A percentile compares a stretch with the other conserved stretches of the same genome.
These are phyloP conservation scores for Acmispon strigosus DNA, from an alignment of 306 rosid genomes.

Conservation along the genomic window DNA sequence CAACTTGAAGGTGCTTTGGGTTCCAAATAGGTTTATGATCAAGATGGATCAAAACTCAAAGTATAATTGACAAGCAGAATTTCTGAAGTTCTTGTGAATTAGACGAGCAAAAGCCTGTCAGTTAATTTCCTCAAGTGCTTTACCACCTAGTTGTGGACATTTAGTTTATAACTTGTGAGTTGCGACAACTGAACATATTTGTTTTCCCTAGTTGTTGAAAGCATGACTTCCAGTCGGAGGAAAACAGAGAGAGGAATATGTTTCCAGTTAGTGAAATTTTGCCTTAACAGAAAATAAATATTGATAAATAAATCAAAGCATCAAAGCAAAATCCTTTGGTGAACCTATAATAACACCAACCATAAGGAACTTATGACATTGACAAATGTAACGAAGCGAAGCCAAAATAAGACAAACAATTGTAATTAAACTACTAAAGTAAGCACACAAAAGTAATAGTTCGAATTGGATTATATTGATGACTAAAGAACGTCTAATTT, in stretches of 20 bases:
- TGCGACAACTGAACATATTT: background rate
- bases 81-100: background rate
- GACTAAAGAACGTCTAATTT: background rate
- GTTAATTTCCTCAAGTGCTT: background rate
- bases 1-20: background rate
- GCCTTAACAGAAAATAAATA: background rate
- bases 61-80: background rate
- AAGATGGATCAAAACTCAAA: background rate
- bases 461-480: background rate
- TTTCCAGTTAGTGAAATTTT: background rate
- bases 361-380: background rate
- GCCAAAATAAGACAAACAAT: background rate
- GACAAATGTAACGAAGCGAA: conserved; percentile 2
- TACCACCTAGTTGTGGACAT: too few relatives aligned
- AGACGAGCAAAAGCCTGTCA: background rate
- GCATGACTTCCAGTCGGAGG: background rate
- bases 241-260: background rate
- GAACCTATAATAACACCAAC: background rate
- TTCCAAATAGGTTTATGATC: background rate
- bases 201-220: background rate
- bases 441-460: background rate
- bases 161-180: background rate
- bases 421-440: background rate
- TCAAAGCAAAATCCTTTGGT: background rate
- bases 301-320: background rate